Base-by-base conservation (phyloP, 176 grass and related monocot genomes). In the Aegilops bicornis region DNA sequence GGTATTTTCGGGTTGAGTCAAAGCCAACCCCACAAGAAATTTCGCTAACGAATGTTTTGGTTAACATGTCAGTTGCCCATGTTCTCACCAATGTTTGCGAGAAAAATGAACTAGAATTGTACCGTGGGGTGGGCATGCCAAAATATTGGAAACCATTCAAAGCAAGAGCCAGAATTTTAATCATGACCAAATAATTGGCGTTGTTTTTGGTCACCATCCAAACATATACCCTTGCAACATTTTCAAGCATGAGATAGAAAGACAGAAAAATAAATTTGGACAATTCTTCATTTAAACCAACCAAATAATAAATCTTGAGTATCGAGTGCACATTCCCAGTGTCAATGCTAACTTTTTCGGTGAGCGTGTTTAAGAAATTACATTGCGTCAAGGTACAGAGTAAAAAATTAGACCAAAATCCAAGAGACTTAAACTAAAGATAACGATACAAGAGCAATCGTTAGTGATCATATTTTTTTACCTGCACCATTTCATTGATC, bases 401-500 rank as follows among this genome's bases (percentile, higher is more conserved):
- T 78, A 77, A 85, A 33, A 73, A 69, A 32, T 32, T 42, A 77
- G 8, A 82, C 36, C 17, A 64, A 17, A 76, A 52, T 40, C 4
- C 6, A n/a, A 64, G 8, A 77, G 52, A 82, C 2, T 10, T 12
- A 33, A 56, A 13, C 8, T 39, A 31, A 68, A 81, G 60, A 79
- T 69, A 47, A 61, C 14, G 6, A 81, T 27, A 77, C 7, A 62
- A 82, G 71, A 65, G 32, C 30, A 25, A 69, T 50, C 35, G n/a
- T 70, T 67, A 54, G 1, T 60, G 56, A 89, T 60, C 15, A 79
- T 87, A 8, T 59, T 3, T 59, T 58, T 59, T 82, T 94, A 98
- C 96, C 96, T 98, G 96, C 73, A 98, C 96, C 82, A 98, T 88
- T 88, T 98, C 96, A 62, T 56, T 98, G 73, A 98, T 96, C 69